Evolutionary conservation across 1,284 basidiomycete genomes (phyloP).

Genomic region (Inonotus obliquus): DNA sequence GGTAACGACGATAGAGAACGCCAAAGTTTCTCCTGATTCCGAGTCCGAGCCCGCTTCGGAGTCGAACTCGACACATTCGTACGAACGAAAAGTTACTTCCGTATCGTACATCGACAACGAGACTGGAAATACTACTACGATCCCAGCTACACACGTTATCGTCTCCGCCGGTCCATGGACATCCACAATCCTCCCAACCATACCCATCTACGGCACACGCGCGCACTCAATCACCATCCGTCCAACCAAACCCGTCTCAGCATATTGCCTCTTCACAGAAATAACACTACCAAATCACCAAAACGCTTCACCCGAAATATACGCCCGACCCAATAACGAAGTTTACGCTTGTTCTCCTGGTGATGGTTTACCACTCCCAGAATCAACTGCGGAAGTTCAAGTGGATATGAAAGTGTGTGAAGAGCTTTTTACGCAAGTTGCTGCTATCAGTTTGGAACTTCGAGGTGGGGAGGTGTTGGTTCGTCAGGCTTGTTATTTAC

Average conservation of each 20-base stretch:
- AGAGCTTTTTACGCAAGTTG: conserved; percentile 46
- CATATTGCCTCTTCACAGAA: conserved; percentile 21
- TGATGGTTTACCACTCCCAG: conserved; percentile 54
- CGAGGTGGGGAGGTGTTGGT: conserved; percentile 44
- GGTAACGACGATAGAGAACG: conserved; percentile 37
- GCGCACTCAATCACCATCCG: conserved; percentile 64
- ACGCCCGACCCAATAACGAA: conserved; percentile 62
- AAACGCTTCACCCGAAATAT: conserved; percentile 64
- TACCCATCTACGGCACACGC: conserved; percentile 56
- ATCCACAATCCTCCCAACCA: conserved; percentile 42
- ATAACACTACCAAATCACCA: conserved; percentile 23
- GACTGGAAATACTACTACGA: conserved; percentile 25
- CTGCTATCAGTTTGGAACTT: conserved; percentile 53
- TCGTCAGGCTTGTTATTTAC: conserved; percentile 68
- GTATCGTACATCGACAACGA: conserved; percentile 45
- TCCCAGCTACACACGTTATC: conserved; percentile 63
- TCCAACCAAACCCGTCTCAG: conserved; percentile 34
- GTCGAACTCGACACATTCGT: conserved; percentile 24
- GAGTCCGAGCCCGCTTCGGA: too few relatives aligned
- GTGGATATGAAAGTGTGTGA: conserved; percentile 52
- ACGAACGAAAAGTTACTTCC: conserved; percentile 45
- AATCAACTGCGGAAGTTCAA: conserved; percentile 55
- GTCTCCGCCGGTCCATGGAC: conserved; percentile 89
- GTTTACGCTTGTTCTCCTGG: conserved; percentile 68
- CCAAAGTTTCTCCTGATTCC: too few relatives aligned